Evolutionary conservation across 768 basidiomycete genomes (phyloP), one percentile per base, ranked within the genome.

Genomic region (Phlegmacium glaucopus): DNA sequence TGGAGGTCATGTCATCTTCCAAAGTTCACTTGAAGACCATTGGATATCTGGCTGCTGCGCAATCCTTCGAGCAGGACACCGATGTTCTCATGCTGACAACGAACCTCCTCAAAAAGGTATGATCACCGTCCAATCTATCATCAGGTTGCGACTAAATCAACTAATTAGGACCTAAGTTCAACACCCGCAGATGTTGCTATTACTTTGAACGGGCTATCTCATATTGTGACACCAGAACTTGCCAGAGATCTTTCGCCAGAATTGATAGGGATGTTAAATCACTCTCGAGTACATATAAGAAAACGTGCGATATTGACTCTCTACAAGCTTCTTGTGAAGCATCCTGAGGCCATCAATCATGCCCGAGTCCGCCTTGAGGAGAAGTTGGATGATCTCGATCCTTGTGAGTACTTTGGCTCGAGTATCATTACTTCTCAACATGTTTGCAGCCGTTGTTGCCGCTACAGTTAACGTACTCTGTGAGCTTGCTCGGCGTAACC

Each of bases 61-160:
- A 94, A 68, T 94, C 94, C 1, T 99, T 98, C 65, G 78, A 85
- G 37, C 82, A 91, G 56, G 91, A 95, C 48, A 98, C 96, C 1
- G 96, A 98, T 57, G 95, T 98, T 17, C 82, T 98, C 16, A 96
- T 99, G 79, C 78, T 98, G 39, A 96, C 95, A 3, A 96, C 95
- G 9, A 99, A 99, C 67, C 72, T 92, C 26, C 69, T 95, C 53
- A 95, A 95, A 76, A 96, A 96, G 80, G 93, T 90, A 48, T 50
- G 80, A 59, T 36, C 6, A 15, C 6, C 35, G 6, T 13, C 42
- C 22, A 4, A 28, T 44, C n/a, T 39, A 30, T 42, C 32, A 11
- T 6, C n/a, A n/a, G 32, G 32, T 34, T 48, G 43, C 36, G 41
- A n/a, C 48, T 45, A 26, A 59, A 54, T 37, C 55, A 41, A 54